phyloP scores from a whole-genome alignment of 345 rosid genomes.

The Cardamine occulta region DNA sequence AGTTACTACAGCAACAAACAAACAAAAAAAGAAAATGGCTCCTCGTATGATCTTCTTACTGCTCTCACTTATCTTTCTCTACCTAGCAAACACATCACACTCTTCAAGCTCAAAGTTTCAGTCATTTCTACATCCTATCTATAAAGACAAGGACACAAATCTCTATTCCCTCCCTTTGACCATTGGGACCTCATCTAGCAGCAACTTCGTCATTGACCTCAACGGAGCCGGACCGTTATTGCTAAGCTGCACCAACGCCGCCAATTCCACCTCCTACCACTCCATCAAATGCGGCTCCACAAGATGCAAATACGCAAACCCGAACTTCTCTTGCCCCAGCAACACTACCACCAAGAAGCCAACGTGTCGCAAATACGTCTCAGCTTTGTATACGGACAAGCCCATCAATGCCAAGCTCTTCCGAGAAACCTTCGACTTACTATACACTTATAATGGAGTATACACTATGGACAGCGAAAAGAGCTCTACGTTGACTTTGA shows the following conservation, averaged over 20 bases:
- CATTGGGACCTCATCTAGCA: not conserved
- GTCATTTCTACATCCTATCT: not conserved
- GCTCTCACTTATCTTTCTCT: conserved; percentile 5
- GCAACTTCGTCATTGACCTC: conserved; percentile 13
- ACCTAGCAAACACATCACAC: conserved; percentile 10
- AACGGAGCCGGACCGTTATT: conserved; percentile 10
- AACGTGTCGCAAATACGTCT: not conserved
- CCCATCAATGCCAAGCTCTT: conserved; percentile 4
- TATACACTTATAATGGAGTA: not conserved
- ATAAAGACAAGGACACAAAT: conserved; percentile 2
- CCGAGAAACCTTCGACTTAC: not conserved
- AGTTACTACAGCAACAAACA: not conserved
- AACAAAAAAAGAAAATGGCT: not conserved
- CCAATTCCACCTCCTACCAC: conserved; percentile 6
- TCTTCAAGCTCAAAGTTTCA: conserved; percentile 3
- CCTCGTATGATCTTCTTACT: conserved; percentile 6
- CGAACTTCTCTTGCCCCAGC: not conserved
- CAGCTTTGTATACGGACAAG: too few relatives aligned
- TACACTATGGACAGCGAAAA: not conserved
- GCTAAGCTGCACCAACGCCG: conserved; percentile 1
- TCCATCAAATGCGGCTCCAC: conserved; percentile 30
- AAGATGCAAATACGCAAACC: conserved; percentile 25
- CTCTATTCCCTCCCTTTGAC: not conserved
- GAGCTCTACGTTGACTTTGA: conserved; percentile 20
- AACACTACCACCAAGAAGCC: not conserved